Percentiles rank a stretch among this genome's conserved stretches.
Evolutionary conservation across 306 rosid genomes (phyloP).

Genomic region (Albizia julibrissin): DNA sequence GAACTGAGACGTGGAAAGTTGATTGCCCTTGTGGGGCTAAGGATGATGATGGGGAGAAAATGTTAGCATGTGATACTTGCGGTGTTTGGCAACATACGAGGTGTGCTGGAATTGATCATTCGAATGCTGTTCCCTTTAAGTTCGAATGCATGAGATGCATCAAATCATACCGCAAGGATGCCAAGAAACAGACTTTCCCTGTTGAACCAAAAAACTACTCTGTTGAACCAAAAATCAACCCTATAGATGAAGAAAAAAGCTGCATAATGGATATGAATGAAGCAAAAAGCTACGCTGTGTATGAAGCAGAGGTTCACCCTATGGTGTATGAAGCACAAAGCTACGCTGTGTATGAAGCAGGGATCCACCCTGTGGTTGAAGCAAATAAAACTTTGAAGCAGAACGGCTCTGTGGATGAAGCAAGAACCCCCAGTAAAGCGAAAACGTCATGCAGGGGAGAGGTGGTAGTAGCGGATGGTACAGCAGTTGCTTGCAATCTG

Average conservation of each 20-base stretch:
- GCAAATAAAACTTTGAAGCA: conserved; percentile 21
- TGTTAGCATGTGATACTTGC: conserved; percentile 79
- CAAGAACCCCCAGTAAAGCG: conserved; percentile 4
- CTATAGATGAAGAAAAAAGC: neutral
- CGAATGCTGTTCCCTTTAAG: conserved; percentile 49
- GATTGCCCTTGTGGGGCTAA: conserved; percentile 72
- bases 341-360: neutral
- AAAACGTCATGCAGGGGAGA: conserved; percentile 45
- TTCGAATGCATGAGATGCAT: conserved; percentile 48
- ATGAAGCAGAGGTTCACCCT: no score
- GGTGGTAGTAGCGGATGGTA: conserved; percentile 30
- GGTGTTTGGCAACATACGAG: conserved; percentile 81
- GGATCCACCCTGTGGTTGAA: neutral
- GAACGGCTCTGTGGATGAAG: neutral
- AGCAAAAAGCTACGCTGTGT: no score
- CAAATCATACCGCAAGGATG: conserved; percentile 20
- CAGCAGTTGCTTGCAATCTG: conserved; percentile 39
- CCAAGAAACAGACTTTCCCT: neutral
- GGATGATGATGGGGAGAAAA: conserved; percentile 81
- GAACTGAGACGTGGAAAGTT: conserved; percentile 69
- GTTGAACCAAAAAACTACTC: neutral
- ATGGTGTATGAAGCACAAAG: neutral
- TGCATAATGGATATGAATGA: no score
- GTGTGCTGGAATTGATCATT: conserved; percentile 59
- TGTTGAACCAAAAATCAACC: neutral